Base-by-base conservation (phyloP, 2,329 filamentous ascomycete species). In the Exophiala sideris region DNA sequence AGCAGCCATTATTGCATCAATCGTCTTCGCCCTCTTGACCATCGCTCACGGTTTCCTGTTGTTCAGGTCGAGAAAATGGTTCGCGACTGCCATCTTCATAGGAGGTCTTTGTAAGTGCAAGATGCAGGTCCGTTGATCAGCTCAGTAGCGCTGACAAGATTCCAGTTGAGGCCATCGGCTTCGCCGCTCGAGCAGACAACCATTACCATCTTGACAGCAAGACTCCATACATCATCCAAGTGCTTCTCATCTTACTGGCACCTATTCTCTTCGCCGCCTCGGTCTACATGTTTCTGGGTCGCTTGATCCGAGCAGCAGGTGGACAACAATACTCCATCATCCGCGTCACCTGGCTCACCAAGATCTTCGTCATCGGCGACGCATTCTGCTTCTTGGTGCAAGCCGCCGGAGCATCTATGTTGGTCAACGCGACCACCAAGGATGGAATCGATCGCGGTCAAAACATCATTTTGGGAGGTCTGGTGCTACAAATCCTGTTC, bases 401-500 rank as follows among this genome's bases (percentile, higher is more conserved):
- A 57, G 66, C 64, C 7, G 65, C 58, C 4, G 75, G 72, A 18
- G 74, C 67, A 11, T 53, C 54, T 35, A 72, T 73, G 60, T 63
- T 71, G 21, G 46, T 35, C n/a, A 63, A 63, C 2, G 64, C 66
- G 0, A 65, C 64, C 10, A 60, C 60, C 2, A 52, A 62, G 3
- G 58, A 62, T 0, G 57, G 60, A 11, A 61, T 65, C 1, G 12
- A 50, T n/a, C 65, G 66, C 50, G 56, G 64, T 1, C 75, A 75
- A 2, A 71, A 79, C 58, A 74, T 79, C 53, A 81, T 66, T 38
- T 66, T 68, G 57, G 67, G 52, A 3, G 68, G 68, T 2, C 65
- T 71, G 16, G 68, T 60, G 10, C 60, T 85, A 10, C 83, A 85
- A 62, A 66, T 84, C 18, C 69, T 74, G 9, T 76, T 84, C 24